These are phyloP conservation scores for Flaveria ramosissima DNA, from an alignment of 129 eudicot genomes.

Conservation along the genomic window DNA sequence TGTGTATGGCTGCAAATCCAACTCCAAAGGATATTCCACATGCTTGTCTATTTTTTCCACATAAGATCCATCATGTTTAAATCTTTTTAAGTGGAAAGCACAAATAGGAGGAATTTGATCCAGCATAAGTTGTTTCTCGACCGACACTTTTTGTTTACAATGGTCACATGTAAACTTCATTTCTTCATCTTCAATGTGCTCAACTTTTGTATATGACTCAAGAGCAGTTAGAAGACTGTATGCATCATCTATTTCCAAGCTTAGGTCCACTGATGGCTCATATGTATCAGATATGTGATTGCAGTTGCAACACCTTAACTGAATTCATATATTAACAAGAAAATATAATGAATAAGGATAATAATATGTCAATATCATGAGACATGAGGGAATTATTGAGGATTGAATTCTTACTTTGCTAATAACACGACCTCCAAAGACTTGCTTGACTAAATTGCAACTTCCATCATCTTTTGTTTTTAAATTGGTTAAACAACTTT, in stretches of 20 bases:
- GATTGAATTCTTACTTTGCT: slow-evolving; percentile 63
- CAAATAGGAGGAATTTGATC: slow-evolving; percentile 74
- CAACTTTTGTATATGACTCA: slow-evolving; percentile 82
- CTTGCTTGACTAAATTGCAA: slow-evolving; percentile 63
- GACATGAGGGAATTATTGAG: neutral
- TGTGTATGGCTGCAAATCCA: slow-evolving; percentile 76
- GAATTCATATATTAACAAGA: slow-evolving; percentile 21
- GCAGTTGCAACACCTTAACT: slow-evolving; percentile 84
- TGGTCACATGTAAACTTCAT: slow-evolving; percentile 78
- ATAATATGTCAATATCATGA: neutral
- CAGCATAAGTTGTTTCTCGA: slow-evolving; percentile 77
- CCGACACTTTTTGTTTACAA: slow-evolving; percentile 79
- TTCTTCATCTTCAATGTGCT: slow-evolving; percentile 74
- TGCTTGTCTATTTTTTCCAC: slow-evolving; percentile 82
- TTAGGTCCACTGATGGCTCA: slow-evolving; percentile 79
- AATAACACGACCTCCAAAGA: slow-evolving; percentile 85
- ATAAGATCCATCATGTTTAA: slow-evolving; percentile 70
- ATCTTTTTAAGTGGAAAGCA: slow-evolving; percentile 86
- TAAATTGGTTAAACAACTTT: slow-evolving; percentile 50
- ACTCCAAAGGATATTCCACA: slow-evolving; percentile 65
- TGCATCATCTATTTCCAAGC: slow-evolving; percentile 87
- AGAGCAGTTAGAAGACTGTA: slow-evolving; percentile 58
- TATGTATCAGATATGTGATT: slow-evolving; percentile 77
- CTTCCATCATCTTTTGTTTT: slow-evolving; percentile 19
- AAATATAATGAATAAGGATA: neutral